These are phyloP conservation scores for Lentinula detonsa DNA, from an alignment of 768 basidiomycete genomes.

Conservation along the genomic window DNA sequence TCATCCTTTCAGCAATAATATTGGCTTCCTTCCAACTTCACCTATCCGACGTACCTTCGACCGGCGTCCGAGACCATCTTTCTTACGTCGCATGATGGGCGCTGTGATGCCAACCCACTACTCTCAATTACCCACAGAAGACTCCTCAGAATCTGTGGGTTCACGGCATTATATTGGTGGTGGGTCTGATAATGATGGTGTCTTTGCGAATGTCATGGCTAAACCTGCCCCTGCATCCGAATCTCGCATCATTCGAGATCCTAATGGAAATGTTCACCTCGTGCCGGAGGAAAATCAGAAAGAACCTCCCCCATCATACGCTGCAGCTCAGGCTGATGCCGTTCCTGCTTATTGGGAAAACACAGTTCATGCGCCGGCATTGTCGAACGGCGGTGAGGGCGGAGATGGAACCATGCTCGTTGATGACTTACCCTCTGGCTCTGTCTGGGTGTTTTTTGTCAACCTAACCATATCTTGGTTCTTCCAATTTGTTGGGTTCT, in stretches of 20 bases:
- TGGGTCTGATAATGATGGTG: slow-evolving; percentile 84
- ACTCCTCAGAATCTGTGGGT: slow-evolving; percentile 18
- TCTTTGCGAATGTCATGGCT: slow-evolving; percentile 91
- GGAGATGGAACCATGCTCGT: slow-evolving; percentile 69
- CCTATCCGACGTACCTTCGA: slow-evolving; percentile 26
- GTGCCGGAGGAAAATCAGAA: slow-evolving; percentile 80
- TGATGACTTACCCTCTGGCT: slow-evolving; percentile 86
- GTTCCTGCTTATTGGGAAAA: slow-evolving; percentile 98
- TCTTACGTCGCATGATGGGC: slow-evolving; percentile 55
- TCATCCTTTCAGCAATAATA: slow-evolving; percentile 63
- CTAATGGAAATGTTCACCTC: slow-evolving; percentile 52
- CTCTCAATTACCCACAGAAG: slow-evolving; percentile 39
- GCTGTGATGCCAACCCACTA: slow-evolving; percentile 66
- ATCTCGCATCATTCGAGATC: slow-evolving; percentile 36
- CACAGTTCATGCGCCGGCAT: slow-evolving; percentile 76
- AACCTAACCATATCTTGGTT: slow-evolving; percentile 87
- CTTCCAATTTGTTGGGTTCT: slow-evolving; percentile 95
- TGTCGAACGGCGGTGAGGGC: slow-evolving; percentile 34
- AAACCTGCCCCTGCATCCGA: slow-evolving; percentile 53
- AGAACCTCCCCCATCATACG: slow-evolving; percentile 88
- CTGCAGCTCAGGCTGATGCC: slow-evolving; percentile 80
- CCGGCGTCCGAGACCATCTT: slow-evolving; percentile 34
- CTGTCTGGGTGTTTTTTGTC: slow-evolving; percentile 62
- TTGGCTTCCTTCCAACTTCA: slow-evolving; percentile 52
- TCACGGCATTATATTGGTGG: slow-evolving; percentile 37